A percentile compares a stretch with the other conserved stretches of the same genome.
Evolutionary conservation across 192 early-diverging fungal species (phyloP).

Genomic region (Pecoramyces ruminantium): DNA sequence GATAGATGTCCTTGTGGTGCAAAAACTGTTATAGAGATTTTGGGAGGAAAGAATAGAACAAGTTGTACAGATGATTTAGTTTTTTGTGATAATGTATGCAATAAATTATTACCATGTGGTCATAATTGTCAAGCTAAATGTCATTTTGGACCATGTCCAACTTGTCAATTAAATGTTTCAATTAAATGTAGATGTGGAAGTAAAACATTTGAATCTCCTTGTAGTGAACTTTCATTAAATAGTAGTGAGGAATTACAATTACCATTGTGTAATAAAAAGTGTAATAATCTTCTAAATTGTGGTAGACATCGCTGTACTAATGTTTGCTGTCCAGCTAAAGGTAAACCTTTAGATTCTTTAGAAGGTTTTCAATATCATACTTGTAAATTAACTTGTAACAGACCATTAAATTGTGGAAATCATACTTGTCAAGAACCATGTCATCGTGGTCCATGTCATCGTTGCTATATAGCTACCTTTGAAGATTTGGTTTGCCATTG

Average conservation of each 20-base stretch:
- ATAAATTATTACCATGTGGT: constrained; percentile 1
- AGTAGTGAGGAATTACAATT: constrained; percentile 14
- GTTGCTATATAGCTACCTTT: constrained; percentile 40
- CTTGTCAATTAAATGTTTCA: constrained; percentile 28
- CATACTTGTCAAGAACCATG: constrained; percentile 63
- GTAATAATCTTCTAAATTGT: constrained; percentile 39
- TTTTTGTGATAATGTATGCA: not conserved
- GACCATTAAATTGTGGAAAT: constrained; percentile 56
- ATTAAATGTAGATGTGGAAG: constrained; percentile 48
- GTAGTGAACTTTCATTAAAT: constrained; percentile 14
- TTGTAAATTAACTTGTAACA: constrained; percentile 53
- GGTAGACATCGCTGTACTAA: constrained; percentile 51
- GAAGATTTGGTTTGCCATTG: constrained; percentile 76
- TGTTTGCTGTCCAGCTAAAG: constrained; percentile 40
- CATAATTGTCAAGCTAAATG: constrained; percentile 1
- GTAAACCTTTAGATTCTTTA: constrained; percentile 13
- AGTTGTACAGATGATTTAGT: not conserved
- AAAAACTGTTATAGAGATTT: not conserved
- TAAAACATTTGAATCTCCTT: constrained; percentile 19
- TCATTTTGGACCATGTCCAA: constrained; percentile 19
- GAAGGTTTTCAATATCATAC: constrained; percentile 19
- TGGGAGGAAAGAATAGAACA: constrained; percentile 1
- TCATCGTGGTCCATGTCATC: constrained; percentile 24
- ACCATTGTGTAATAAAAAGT: constrained; percentile 42
- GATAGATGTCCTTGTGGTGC: constrained; percentile 1